Evolutionary conservation across 163 green algal genomes (phyloP), one percentile per base, ranked within the genome.

Genomic region (Chlamydomonas reinhardtii): DNA sequence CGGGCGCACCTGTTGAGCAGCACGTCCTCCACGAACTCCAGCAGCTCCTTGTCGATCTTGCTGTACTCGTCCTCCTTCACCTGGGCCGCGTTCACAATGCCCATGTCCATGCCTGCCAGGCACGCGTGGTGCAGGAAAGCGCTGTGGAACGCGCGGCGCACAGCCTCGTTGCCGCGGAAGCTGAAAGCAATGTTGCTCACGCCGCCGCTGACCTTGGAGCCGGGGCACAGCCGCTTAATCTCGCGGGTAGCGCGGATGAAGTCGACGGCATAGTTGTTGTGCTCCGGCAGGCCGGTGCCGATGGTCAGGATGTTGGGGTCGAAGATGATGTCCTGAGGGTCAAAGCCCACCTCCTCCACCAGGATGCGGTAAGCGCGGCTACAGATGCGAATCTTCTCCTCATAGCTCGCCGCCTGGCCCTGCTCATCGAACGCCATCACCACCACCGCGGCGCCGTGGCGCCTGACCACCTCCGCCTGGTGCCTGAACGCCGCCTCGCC

Each of bases 251-350:
- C 97, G 6, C 88, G 83, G 89, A 99, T 96, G 92, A 99, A 99
- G 92, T 99, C 97, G n/a, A 99, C 97, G 0, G 95, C 97, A 71
- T 99, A 99, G 94, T 99, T 99, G 94, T 99, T 99, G 95, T 99
- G 97, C 94, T 99, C 97, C 27, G 94, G 65, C 90, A 99, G 89
- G 61, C 97, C 97, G 24, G 97, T 99, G 89, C 96, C 97, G 8
- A 99, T 92, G 56, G 97, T 99, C 37, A 99, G 94, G 89, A 99
- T 99, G 93, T 99, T 99, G 91, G 97, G 97, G 89, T 99, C 97
- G 74, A 99, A 99, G 77, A 99, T 97, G 92, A 99, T 98, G 92
- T 99, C 97, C 89, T 99, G 90, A 17, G 97, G 96, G 84, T 98
- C 94, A 89, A 99, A 99, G 76, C 97, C 97, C 72, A 99, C 95